A percentile compares a stretch with the other conserved stretches of the same genome.
These are phyloP conservation scores for Corrigiola litoralis DNA, from an alignment of 179 eudicot genomes.

Conservation along the genomic window DNA sequence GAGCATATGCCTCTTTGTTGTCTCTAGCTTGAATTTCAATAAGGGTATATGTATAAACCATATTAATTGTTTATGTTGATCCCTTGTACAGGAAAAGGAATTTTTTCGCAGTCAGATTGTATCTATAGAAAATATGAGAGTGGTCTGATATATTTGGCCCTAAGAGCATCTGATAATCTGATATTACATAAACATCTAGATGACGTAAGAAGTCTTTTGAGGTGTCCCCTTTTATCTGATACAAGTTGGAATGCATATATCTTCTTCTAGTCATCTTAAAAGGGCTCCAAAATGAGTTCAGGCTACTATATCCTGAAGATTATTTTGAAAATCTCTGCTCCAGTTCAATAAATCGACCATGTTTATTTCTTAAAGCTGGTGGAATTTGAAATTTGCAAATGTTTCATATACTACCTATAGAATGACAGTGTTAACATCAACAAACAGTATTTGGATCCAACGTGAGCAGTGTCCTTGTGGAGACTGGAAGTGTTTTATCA, in stretches of 20 bases:
- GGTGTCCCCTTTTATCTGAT: neutral
- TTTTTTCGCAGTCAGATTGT: neutral
- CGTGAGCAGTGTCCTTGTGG: constrained; percentile 56
- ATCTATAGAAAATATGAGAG: neutral
- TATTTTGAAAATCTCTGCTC: neutral
- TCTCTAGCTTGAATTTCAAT: neutral
- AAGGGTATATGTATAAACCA: neutral
- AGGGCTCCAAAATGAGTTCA: neutral
- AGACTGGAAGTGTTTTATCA: constrained; percentile 50
- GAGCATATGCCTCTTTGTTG: neutral
- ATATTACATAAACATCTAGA: too few relatives aligned
- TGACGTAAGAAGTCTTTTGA: too few relatives aligned
- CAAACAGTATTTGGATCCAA: constrained; percentile 38
- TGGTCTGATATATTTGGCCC: neutral
- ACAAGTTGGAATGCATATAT: neutral
- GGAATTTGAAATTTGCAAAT: neutral
- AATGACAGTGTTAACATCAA: constrained; percentile 9
- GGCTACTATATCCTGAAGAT: neutral
- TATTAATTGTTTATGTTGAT: neutral
- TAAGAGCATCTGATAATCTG: too few relatives aligned
- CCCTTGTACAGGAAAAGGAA: neutral
- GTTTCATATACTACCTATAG: neutral
- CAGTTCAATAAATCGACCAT: neutral
- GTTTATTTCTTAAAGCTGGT: neutral
- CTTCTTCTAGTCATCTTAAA: neutral